A percentile compares a stretch with the other conserved stretches of the same genome.
Evolutionary conservation across 192 early-diverging fungal genomes (phyloP).

Genomic region (Coemansia asiatica): DNA sequence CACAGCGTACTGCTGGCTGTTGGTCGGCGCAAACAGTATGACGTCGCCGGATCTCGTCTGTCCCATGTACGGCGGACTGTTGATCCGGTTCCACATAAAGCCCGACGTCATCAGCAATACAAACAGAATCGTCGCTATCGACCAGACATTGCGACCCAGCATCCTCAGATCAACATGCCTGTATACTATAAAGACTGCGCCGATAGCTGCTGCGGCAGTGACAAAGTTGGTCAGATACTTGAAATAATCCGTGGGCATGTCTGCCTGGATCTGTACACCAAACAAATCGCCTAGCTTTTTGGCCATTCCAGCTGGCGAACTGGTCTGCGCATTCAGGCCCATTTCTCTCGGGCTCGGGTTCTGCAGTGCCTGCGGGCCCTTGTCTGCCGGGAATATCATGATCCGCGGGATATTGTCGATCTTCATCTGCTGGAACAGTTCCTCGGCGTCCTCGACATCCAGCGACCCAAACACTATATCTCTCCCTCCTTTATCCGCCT

Average conservation of each 20-base stretch:
- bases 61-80: slow-evolving; percentile 46
- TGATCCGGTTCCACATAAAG: slow-evolving; percentile 56
- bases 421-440: slow-evolving; percentile 47
- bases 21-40: slow-evolving; percentile 40
- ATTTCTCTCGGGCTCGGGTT: slow-evolving; percentile 45
- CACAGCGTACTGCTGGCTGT: slow-evolving; percentile 49
- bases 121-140: slow-evolving; percentile 38
- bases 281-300: slow-evolving; percentile 39
- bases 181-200: slow-evolving; percentile 22
- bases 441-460: slow-evolving; percentile 51
- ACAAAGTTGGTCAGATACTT: slow-evolving; percentile 21
- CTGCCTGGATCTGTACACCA: slow-evolving; percentile 26
- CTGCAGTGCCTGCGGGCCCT: slow-evolving; percentile 26
- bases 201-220: slow-evolving; percentile 10
- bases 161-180: slow-evolving; percentile 24
- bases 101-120: slow-evolving; percentile 55
- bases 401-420: slow-evolving; percentile 49
- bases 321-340: slow-evolving; percentile 21
- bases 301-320: slow-evolving; percentile 30
- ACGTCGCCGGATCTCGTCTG: slow-evolving; percentile 35
- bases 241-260: slow-evolving; percentile 30
- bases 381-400: slow-evolving; percentile 46
- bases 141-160: slow-evolving; percentile 39
- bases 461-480: slow-evolving; percentile 41
- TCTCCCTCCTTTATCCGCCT: slow-evolving; percentile 8